Conservation (phyloP, 75 land plant genomes). For the Gnetum montanum region DNA sequence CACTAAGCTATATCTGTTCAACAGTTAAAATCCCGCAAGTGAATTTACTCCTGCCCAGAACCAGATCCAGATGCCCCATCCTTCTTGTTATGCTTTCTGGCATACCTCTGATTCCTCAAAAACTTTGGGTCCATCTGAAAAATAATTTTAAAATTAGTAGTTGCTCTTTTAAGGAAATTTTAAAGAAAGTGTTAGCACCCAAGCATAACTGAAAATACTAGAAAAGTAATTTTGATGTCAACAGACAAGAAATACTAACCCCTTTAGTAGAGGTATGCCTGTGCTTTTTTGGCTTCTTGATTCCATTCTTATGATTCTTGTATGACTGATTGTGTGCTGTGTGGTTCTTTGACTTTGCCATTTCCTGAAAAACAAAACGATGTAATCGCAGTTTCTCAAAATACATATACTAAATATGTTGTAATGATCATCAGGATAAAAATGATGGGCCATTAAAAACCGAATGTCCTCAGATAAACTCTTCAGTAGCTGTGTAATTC, state of each 20-base stretch:
- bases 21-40: too few relatives aligned
- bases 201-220: too few relatives aligned
- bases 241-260: too few relatives aligned
- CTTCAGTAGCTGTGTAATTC: too few relatives aligned
- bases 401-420: too few relatives aligned
- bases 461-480: too few relatives aligned
- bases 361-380: conserved; percentile 19
- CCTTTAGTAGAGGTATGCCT: conserved; percentile 79
- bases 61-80: conserved; percentile 17
- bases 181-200: neutral
- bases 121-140: conserved; percentile 70
- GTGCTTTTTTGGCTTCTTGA: conserved; percentile 80
- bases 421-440: too few relatives aligned
- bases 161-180: neutral
- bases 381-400: too few relatives aligned
- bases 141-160: neutral
- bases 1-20: too few relatives aligned
- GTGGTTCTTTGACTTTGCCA: conserved; percentile 97
- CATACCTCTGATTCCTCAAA: conserved; percentile 73
- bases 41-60: conserved; percentile 20
- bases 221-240: too few relatives aligned
- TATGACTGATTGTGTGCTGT: conserved; percentile 92
- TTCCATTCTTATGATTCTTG: conserved; percentile 83
- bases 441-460: too few relatives aligned
- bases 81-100: conserved; percentile 61